Conservation (phyloP, 2,329 filamentous ascomycete genomes). For the Fusarium torulosum region DNA sequence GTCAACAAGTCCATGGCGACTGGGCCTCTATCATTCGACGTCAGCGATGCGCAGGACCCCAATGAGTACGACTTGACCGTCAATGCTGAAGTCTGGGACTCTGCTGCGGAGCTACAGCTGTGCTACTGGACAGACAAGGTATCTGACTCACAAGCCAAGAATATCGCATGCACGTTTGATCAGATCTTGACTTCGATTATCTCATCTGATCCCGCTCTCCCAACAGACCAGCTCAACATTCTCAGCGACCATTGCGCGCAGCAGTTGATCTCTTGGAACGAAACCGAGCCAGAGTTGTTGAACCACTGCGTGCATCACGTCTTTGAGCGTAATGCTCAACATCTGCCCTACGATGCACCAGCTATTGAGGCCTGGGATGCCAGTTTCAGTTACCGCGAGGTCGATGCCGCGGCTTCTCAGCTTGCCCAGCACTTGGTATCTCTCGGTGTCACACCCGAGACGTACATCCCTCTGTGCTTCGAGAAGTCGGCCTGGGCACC, state of each 20-base stretch:
- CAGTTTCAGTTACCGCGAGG: constrained; percentile 52
- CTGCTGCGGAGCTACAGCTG: constrained; percentile 32
- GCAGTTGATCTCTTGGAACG: constrained; percentile 48
- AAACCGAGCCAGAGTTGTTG: constrained; percentile 12
- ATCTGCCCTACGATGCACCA: constrained; percentile 45
- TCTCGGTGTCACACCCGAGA: constrained; percentile 47
- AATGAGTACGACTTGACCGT: constrained; percentile 43
- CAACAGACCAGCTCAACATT: constrained; percentile 36
- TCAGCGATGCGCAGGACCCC: constrained; percentile 30
- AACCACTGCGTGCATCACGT: constrained; percentile 57
- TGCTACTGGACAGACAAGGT: constrained; percentile 45
- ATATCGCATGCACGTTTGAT: constrained; percentile 38
- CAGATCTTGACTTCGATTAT: constrained; percentile 28
- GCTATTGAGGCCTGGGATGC: constrained; percentile 63
- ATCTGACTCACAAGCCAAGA: constrained; percentile 33
- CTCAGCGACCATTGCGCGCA: constrained; percentile 23
- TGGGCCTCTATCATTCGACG: constrained; percentile 28
- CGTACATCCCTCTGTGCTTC: constrained; percentile 52
- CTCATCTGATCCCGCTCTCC: not conserved
- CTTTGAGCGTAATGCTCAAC: constrained; percentile 53
- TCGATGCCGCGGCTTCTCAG: constrained; percentile 41
- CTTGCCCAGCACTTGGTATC: constrained; percentile 55
- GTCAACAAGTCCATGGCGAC: constrained; percentile 27
- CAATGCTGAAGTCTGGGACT: constrained; percentile 43
- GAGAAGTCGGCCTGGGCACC: constrained; percentile 55